phyloP scores from a whole-genome alignment of 805 yeast genomes.

The Candida odintsovae region DNA sequence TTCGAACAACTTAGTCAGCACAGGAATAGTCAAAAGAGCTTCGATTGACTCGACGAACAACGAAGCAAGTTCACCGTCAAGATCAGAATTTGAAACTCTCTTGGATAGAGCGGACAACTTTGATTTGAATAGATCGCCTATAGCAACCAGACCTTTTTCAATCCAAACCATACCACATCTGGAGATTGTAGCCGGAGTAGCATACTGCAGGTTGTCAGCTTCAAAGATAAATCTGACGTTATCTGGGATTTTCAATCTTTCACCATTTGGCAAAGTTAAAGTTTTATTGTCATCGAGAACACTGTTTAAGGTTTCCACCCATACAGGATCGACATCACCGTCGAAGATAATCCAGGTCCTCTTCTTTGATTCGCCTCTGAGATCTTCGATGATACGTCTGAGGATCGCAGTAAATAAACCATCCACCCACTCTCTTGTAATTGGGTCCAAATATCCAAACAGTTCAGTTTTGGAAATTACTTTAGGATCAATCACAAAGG shows the following conservation, averaged over 20 bases:
- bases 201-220: slow-evolving; percentile 54
- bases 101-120: slow-evolving; percentile 8
- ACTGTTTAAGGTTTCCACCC: slow-evolving; percentile 89
- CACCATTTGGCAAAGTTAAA: slow-evolving; percentile 86
- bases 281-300: slow-evolving; percentile 83
- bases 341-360: slow-evolving; percentile 79
- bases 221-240: slow-evolving; percentile 72
- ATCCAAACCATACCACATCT: slow-evolving; percentile 89
- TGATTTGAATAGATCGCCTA: slow-evolving; percentile 19
- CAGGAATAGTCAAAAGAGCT: background rate
- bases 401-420: slow-evolving; percentile 71
- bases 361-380: slow-evolving; percentile 52
- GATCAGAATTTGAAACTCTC: background rate
- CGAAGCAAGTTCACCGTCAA: background rate
- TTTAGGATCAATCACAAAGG: slow-evolving; percentile 65
- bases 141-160: slow-evolving; percentile 29
- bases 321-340: slow-evolving; percentile 89
- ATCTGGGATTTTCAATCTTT: slow-evolving; percentile 60
- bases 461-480: slow-evolving; percentile 59
- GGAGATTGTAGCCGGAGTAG: slow-evolving; percentile 90
- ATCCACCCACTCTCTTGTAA: slow-evolving; percentile 90
- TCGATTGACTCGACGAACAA: background rate
- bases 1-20: background rate
- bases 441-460: slow-evolving; percentile 64
- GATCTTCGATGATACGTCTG: slow-evolving; percentile 48